Conservation (phyloP, 148 eudicot species). For the Fagopyrum homotropicum region DNA sequence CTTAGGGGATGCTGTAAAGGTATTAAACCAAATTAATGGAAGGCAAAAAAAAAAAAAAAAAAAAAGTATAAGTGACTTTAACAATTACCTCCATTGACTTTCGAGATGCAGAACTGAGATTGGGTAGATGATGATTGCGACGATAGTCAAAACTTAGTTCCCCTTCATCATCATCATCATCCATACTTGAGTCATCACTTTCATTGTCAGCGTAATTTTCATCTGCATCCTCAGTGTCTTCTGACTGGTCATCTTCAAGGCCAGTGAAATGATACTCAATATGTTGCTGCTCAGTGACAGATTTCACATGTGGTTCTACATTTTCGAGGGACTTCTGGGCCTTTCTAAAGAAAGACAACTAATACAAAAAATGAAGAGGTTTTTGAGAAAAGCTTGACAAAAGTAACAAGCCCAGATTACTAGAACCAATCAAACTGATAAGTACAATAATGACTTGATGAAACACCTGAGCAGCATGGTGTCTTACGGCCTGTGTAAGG, state of each 20-base stretch:
- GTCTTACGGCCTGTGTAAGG: conserved; percentile 94
- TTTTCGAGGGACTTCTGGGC: conserved; percentile 73
- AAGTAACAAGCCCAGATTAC: background rate
- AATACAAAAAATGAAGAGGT: conserved; percentile 17
- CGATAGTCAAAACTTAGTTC: conserved; percentile 57
- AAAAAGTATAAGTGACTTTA: background rate
- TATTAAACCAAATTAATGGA: background rate
- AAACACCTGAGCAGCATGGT: conserved; percentile 94
- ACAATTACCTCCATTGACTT: conserved; percentile 56
- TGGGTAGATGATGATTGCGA: conserved; percentile 27
- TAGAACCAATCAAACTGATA: background rate
- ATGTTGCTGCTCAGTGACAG: conserved; percentile 65
- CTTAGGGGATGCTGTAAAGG: background rate
- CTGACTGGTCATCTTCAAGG: conserved; percentile 57
- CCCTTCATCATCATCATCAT: conserved; percentile 25
- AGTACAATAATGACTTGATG: background rate
- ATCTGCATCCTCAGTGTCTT: conserved; percentile 33
- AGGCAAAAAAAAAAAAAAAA: background rate
- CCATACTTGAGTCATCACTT: conserved; percentile 27
- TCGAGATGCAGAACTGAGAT: conserved; percentile 28
- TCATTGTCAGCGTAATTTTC: conserved; percentile 24
- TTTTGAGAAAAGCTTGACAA: background rate
- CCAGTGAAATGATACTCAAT: conserved; percentile 81
- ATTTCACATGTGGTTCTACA: conserved; percentile 79
- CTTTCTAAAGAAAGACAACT: conserved; percentile 74